Conservation (phyloP, 2,329 filamentous ascomycete species). For the Ceratocystis albifundus region DNA sequence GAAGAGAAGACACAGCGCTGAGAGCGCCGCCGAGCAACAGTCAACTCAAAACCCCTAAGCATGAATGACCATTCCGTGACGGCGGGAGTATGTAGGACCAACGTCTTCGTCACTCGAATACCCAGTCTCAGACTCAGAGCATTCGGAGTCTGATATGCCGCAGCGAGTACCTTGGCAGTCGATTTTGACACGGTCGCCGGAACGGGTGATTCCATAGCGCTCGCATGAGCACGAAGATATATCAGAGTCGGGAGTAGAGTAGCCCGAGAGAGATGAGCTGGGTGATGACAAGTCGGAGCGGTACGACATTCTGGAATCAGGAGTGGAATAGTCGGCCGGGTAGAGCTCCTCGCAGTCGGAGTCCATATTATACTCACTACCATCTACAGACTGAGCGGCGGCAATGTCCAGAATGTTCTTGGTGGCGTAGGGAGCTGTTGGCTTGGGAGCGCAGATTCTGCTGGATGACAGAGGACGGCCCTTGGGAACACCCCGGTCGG, state of each 20-base stretch:
- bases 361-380: conserved; percentile 47
- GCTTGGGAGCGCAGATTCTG: conserved; percentile 84
- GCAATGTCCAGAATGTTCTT: conserved; percentile 68
- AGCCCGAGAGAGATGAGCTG: conserved; percentile 62
- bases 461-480: conserved; percentile 79
- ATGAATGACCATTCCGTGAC: conserved; percentile 50
- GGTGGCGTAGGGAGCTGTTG: conserved; percentile 75
- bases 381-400: conserved; percentile 57
- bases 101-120: conserved; percentile 33
- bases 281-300: conserved; percentile 64
- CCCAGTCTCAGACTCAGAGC: conserved; percentile 40
- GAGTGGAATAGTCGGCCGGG: conserved; percentile 48
- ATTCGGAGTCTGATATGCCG: conserved; percentile 44
- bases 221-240: conserved; percentile 81
- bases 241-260: conserved; percentile 67
- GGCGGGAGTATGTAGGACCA: conserved; percentile 43
- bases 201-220: conserved; percentile 90
- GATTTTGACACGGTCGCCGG: conserved; percentile 85
- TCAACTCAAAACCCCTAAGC: conserved; percentile 16
- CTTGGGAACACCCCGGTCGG: conserved; percentile 63
- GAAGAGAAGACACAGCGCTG: neutral
- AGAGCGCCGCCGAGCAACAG: neutral
- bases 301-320: conserved; percentile 60
- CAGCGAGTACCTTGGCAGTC: conserved; percentile 87
- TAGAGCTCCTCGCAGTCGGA: conserved; percentile 28